Conservation (phyloP, 331 rosid genomes). For the Pyracantha coccinea region DNA sequence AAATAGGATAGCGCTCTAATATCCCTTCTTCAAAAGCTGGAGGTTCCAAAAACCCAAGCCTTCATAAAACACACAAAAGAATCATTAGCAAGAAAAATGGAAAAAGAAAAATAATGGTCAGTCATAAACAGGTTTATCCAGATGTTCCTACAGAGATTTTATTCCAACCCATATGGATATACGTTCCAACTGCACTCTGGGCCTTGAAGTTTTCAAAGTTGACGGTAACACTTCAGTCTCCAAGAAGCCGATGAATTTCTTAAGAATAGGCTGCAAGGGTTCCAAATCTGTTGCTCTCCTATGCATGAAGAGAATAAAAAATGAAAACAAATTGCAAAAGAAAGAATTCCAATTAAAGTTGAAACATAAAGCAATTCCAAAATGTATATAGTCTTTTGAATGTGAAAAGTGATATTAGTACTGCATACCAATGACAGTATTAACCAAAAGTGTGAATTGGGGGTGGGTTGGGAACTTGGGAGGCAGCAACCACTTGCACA, state of each 20-base stretch:
- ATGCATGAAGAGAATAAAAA: constrained; percentile 8
- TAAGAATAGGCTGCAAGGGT: constrained; percentile 88
- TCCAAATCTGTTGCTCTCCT: constrained; percentile 83
- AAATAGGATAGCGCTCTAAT: constrained; percentile 85
- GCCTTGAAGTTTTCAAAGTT: constrained; percentile 39
- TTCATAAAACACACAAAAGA: constrained; percentile 27
- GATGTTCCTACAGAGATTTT: constrained; percentile 76
- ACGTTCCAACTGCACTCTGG: constrained; percentile 67
- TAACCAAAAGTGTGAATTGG: not conserved
- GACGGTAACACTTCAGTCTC: constrained; percentile 67
- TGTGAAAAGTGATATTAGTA: not conserved
- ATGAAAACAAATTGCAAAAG: not conserved
- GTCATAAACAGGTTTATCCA: constrained; percentile 14
- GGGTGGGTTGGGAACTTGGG: no score
- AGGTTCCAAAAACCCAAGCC: constrained; percentile 94
- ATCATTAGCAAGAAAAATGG: constrained; percentile 15
- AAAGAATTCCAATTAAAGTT: not conserved
- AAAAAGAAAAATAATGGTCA: not conserved
- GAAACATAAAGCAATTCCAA: not conserved
- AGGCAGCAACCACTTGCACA: not conserved
- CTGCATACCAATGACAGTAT: not conserved
- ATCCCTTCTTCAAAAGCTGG: constrained; percentile 97
- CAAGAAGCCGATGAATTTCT: constrained; percentile 67
- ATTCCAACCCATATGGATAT: constrained; percentile 84
- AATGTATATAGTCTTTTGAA: not conserved